Conservation (phyloP, 2,329 filamentous ascomycete genomes). For the Hymenoscyphus linearis region DNA sequence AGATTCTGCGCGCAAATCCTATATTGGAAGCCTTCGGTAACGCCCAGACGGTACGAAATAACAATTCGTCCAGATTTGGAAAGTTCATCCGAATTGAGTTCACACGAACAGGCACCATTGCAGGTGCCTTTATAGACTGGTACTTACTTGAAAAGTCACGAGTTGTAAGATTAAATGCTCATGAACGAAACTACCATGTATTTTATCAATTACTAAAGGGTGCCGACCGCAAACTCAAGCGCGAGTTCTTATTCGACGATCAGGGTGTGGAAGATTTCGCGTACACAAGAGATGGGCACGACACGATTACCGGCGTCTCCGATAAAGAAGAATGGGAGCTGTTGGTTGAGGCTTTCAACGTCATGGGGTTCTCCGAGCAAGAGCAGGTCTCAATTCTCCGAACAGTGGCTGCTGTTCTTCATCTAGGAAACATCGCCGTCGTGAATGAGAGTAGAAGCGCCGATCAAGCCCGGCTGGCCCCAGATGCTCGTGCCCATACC, state of each 20-base stretch:
- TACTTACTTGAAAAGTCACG: constrained; percentile 97
- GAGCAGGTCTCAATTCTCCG: constrained; percentile 80
- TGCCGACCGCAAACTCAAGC: constrained; percentile 66
- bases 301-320: constrained; percentile 84
- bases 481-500: constrained; percentile 69
- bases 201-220: constrained; percentile 95
- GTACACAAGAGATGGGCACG: constrained; percentile 88
- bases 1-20: constrained; percentile 92
- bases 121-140: constrained; percentile 97
- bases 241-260: constrained; percentile 69
- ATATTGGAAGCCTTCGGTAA: constrained; percentile 98
- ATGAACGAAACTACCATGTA: constrained; percentile 93
- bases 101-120: constrained; percentile 79
- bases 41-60: constrained; percentile 94
- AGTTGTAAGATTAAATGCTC: constrained; percentile 79
- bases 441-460: constrained; percentile 85
- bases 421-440: constrained; percentile 87
- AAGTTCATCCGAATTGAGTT: constrained; percentile 99
- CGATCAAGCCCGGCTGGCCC: constrained; percentile 79
- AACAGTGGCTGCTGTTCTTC: constrained; percentile 85
- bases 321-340: constrained; percentile 86
- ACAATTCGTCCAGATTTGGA: constrained; percentile 96
- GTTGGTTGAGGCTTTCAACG: constrained; percentile 83
- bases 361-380: constrained; percentile 87
- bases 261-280: constrained; percentile 80